phyloP scores from a whole-genome alignment of 2,329 filamentous ascomycete species.

The Aspergillus calidoustus region DNA sequence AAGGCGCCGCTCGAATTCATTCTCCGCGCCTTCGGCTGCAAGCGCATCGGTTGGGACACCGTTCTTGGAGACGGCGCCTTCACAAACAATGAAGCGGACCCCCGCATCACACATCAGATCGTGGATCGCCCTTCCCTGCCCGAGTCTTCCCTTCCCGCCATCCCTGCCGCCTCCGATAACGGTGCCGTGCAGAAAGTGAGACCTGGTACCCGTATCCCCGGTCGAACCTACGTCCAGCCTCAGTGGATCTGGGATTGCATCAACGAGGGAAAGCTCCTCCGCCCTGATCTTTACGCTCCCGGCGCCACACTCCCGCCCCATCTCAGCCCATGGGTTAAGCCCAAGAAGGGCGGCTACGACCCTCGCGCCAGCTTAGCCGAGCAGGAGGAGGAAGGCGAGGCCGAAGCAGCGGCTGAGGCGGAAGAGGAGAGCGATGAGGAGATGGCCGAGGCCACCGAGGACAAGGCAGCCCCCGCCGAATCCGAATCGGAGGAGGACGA shows the following conservation, averaged over 20 bases:
- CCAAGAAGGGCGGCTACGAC: constrained; percentile 85
- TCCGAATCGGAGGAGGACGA: constrained; percentile 51
- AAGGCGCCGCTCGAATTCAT: constrained; percentile 90
- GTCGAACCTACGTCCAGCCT: constrained; percentile 89
- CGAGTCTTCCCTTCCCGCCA: constrained; percentile 55
- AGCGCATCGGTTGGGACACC: constrained; percentile 91
- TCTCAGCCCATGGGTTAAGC: constrained; percentile 93
- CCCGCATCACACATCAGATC: constrained; percentile 92
- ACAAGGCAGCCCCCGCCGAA: constrained; percentile 26
- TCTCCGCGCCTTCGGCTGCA: constrained; percentile 91
- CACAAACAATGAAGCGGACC: constrained; percentile 85
- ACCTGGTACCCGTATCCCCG: constrained; percentile 78
- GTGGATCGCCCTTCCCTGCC: constrained; percentile 83
- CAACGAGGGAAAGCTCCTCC: constrained; percentile 87
- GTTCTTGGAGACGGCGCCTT: constrained; percentile 90
- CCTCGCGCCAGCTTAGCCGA: constrained; percentile 83
- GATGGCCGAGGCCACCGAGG: constrained; percentile 39
- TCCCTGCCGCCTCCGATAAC: constrained; percentile 50
- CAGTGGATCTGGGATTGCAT: constrained; percentile 99
- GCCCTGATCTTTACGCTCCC: constrained; percentile 85
- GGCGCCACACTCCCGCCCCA: constrained; percentile 90
- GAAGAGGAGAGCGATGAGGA: constrained; percentile 50
- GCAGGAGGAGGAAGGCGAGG: constrained; percentile 86
- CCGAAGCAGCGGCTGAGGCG: constrained; percentile 69
- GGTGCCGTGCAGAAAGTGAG: constrained; percentile 51